Evolutionary conservation across 495 filamentous ascomycete genomes (phyloP), one percentile per base, ranked within the genome.

Genomic region (Physcia stellaris): DNA sequence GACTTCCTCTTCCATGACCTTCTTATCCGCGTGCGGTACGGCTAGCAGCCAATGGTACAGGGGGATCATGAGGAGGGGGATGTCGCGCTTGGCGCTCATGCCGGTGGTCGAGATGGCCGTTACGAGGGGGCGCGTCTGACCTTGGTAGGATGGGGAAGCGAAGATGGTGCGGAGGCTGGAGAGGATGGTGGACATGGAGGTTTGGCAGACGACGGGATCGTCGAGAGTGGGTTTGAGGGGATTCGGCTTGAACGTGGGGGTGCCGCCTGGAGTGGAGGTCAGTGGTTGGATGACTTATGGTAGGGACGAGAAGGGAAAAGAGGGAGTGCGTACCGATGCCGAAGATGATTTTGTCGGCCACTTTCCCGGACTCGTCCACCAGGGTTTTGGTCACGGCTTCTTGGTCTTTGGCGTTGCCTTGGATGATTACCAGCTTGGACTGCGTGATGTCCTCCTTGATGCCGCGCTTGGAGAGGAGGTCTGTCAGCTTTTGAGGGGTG

Each of bases 401-500:
- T 32, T 58, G 18, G 52, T 73, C 60, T 41, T 62, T 63, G 6
- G 67, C 66, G 45, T 73, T 64, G 45, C 75, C 75, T 28, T 66
- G 27, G 17, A 68, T 45, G 42, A 75, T 58, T 40, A 48, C 53
- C 10, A 79, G 64, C 38, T 68, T 49, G 27, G 49, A 26, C 32
- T 53, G 18, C 28, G 64, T 34, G 30, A 46, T 35, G 43, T 48
- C 20, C 15, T 51, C 39, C n/a, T 56, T 50, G 33, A 71, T 45
- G 24, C 55, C 61, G 3, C 41, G 46, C 40, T 57, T 51, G n/a
- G 56, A 42, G 35, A 71, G 57, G 19, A 67, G 43, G 18, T 51
- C 50, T 40, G 52, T 56, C 40, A 85, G 76, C 51, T 77, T 83
- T 32, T 63, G 43, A 3, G 80, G 77, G 3, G 62, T 73, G 19